Base-by-base conservation (phyloP, 1,284 basidiomycete genomes). In the Ustilago nuda region DNA sequence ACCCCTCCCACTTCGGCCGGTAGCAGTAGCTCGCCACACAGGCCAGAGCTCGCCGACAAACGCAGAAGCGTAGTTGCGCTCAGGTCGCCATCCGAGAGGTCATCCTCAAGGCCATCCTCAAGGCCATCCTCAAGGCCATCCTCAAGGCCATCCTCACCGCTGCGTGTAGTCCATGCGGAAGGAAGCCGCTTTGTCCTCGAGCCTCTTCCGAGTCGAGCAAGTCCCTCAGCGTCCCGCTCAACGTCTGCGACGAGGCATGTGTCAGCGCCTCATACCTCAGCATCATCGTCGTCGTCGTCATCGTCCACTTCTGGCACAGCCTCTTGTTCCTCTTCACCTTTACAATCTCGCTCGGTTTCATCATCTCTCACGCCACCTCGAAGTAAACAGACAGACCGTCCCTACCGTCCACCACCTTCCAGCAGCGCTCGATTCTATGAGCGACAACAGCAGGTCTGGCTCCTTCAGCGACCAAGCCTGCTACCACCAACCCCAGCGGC, bases 321-420 rank as follows among this genome's bases (percentile, higher is more conserved):
- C 27, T 50, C 56, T 6, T 35, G 30, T 15, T 23, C 57, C 15
- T 61, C 54, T 30, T 35, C 56, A 32, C 65, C 54, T 30, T 35
- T 53, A 32, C 65, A 46, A 3, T 50, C 30, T 17, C 66, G 56
- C 36, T 32, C 60, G 13, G 63, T 50, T 48, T 77, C 63, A n/a
- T 32, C 53, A 19, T 52, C 64, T 17, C 19, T 33, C 13, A 67
- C 70, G 13, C 61, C 70, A 5, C 70, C 61, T 56, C 52, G 70
- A 11, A 43, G 30, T 8, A 53, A 48, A 57, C 63, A 35, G n/a
- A 35, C 51, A 27, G 72, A 70, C 41, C 63, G 66, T 19, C 67
- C 72, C 2, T 70, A 75, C 46, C 72, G 72, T 35, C 72, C 72
- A 5, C 72, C 72, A 7, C 72, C 72, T 13, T 75, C 72, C 39